A percentile compares a stretch with the other conserved stretches of the same genome.
Conservation (phyloP, 441 rosid species). For the Bocquillonia castaneifolia region DNA sequence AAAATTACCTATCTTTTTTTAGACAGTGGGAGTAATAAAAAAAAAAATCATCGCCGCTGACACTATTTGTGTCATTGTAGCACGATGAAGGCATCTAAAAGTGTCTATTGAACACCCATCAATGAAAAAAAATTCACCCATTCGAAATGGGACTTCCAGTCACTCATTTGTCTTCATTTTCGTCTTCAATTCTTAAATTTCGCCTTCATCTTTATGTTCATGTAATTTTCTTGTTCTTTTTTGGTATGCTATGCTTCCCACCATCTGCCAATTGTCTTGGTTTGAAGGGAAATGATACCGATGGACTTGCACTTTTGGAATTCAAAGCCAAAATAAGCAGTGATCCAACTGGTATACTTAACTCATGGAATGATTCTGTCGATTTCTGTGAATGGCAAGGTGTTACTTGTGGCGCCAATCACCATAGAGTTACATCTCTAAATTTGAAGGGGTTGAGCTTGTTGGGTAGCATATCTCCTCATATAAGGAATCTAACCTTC, state of each 20-base stretch:
- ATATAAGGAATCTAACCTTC: conserved; percentile 19
- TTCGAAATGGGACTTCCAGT: not conserved
- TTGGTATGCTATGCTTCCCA: not conserved
- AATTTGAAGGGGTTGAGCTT: not conserved
- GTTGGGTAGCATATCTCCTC: conserved; percentile 16
- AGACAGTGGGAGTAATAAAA: no score
- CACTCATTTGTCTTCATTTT: not conserved
- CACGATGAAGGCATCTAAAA: no score
- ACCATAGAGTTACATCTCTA: conserved; percentile 6
- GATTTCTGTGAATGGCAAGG: conserved; percentile 6
- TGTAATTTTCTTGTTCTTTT: not conserved
- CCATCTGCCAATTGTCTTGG: not conserved
- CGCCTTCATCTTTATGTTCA: not conserved
- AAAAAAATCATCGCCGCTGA: no score
- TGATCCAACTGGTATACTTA: not conserved
- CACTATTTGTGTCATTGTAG: no score
- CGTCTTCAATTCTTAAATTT: not conserved
- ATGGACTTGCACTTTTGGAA: not conserved
- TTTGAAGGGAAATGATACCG: not conserved
- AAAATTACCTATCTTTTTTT: no score
- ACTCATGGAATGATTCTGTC: conserved; percentile 8
- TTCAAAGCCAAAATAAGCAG: conserved; percentile 2
- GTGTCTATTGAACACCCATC: no score
- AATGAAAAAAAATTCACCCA: no score
- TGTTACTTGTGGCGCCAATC: not conserved